Conservation (phyloP, 176 grass and related monocot genomes). For the Saccharum spontaneum region DNA sequence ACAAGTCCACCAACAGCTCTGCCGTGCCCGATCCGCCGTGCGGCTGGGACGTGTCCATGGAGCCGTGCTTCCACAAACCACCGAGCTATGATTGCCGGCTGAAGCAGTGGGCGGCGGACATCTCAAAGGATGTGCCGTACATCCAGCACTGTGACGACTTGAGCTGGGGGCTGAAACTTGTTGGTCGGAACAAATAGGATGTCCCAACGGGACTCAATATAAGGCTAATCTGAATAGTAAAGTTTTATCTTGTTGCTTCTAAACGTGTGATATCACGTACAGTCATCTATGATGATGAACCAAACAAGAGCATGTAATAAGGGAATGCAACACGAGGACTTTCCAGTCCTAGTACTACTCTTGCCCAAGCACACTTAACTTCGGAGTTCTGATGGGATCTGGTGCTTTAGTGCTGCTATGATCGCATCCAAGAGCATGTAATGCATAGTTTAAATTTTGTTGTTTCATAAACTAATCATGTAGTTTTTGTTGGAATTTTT, state of each 20-base stretch:
- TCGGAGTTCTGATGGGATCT: no score
- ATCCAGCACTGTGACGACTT: slow-evolving; percentile 29
- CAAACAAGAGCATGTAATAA: not conserved
- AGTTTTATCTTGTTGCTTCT: no score
- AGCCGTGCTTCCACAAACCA: slow-evolving; percentile 63
- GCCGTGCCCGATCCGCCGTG: slow-evolving; percentile 28
- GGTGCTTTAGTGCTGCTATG: no score
- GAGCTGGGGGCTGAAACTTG: slow-evolving; percentile 23
- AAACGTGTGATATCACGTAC: no score
- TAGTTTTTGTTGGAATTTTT: no score
- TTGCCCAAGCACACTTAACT: no score
- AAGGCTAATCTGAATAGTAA: no score
- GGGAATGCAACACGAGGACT: no score
- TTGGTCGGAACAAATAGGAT: slow-evolving; percentile 34
- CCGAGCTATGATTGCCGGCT: slow-evolving; percentile 52
- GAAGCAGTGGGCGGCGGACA: slow-evolving; percentile 22
- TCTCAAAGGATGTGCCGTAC: slow-evolving; percentile 41
- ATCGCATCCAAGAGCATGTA: not conserved
- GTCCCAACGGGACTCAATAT: not conserved
- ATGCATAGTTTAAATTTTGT: no score
- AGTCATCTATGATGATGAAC: not conserved
- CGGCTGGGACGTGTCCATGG: slow-evolving; percentile 41
- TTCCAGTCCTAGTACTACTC: no score
- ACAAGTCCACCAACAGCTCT: not conserved
- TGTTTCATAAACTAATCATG: no score